A percentile compares a stretch with the other conserved stretches of the same genome.
Evolutionary conservation across 2,329 filamentous ascomycete genomes (phyloP).

Genomic region (Domatiomyces globalis): DNA sequence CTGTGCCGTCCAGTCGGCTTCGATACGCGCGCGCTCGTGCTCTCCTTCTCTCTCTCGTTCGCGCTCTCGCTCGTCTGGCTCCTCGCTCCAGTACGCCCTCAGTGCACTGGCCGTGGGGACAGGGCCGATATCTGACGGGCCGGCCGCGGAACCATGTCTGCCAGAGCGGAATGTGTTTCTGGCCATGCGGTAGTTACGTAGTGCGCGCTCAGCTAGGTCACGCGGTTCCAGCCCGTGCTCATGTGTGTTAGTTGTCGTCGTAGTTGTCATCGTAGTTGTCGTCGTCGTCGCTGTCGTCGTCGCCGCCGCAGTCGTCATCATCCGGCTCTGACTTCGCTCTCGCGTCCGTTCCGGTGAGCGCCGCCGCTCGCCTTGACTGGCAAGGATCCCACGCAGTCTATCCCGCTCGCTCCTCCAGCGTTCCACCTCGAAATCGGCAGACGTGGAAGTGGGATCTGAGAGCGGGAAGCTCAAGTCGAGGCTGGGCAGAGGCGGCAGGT

Average conservation of each 20-base stretch:
- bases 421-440: not conserved
- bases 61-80: conserved; percentile 1
- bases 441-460: not conserved
- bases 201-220: conserved; percentile 2
- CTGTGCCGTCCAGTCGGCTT: not conserved
- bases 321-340: not conserved
- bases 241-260: not conserved
- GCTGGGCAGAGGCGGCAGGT: not conserved
- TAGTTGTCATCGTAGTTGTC: not conserved
- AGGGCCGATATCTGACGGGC: conserved; percentile 5
- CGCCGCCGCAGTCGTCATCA: not conserved
- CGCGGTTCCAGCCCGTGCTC: not conserved
- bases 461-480: not conserved
- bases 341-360: not conserved
- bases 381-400: not conserved
- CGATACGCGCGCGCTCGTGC: not conserved
- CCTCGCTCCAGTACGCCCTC: conserved; percentile 9
- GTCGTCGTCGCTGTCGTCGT: no score
- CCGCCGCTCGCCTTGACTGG: not conserved
- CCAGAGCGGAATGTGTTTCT: conserved; percentile 5
- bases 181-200: conserved; percentile 9
- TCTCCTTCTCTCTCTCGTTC: not conserved
- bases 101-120: conserved; percentile 11
- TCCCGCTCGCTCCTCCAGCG: not conserved
- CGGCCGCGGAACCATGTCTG: not conserved